Evolutionary conservation across 306 rosid genomes (phyloP).

Genomic region (Casuarina cunninghamiana): DNA sequence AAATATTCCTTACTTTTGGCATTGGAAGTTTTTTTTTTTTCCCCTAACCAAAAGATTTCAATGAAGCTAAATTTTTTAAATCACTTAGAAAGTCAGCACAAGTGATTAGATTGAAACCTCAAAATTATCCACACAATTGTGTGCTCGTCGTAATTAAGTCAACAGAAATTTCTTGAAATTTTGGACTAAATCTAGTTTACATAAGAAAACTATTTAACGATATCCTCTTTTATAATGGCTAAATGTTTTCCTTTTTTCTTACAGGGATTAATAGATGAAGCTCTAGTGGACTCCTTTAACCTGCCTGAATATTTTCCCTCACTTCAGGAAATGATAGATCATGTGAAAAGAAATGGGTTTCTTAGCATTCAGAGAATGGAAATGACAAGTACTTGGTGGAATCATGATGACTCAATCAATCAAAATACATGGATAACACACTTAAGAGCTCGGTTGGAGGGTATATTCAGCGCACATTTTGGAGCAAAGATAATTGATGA

Average conservation of each 20-base stretch:
- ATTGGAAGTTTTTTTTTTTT: not conserved
- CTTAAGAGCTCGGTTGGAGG: slow-evolving; percentile 2
- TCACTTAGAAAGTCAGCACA: not conserved
- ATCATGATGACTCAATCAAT: not conserved
- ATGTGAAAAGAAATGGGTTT: slow-evolving; percentile 12
- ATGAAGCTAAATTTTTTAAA: too few species aligned
- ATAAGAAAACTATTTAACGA: too few species aligned
- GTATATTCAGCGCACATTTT: slow-evolving; percentile 5
- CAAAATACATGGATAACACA: not conserved
- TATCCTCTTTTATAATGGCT: too few species aligned
- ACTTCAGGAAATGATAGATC: not conserved
- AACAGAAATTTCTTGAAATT: too few species aligned
- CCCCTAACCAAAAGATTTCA: not conserved
- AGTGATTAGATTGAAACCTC: not conserved
- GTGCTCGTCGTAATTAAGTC: not conserved
- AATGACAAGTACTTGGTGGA: not conserved
- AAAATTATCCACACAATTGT: not conserved
- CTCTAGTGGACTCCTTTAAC: slow-evolving; percentile 19
- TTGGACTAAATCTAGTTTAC: too few species aligned
- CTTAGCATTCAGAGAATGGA: slow-evolving; percentile 21
- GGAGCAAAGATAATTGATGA: slow-evolving; percentile 14
- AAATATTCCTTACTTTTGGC: not conserved
- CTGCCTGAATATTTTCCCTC: not conserved
- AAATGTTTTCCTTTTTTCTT: not conserved
- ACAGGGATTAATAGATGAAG: slow-evolving; percentile 23